phyloP scores from a whole-genome alignment of 441 rosid genomes.

The Corymbia citriodora region DNA sequence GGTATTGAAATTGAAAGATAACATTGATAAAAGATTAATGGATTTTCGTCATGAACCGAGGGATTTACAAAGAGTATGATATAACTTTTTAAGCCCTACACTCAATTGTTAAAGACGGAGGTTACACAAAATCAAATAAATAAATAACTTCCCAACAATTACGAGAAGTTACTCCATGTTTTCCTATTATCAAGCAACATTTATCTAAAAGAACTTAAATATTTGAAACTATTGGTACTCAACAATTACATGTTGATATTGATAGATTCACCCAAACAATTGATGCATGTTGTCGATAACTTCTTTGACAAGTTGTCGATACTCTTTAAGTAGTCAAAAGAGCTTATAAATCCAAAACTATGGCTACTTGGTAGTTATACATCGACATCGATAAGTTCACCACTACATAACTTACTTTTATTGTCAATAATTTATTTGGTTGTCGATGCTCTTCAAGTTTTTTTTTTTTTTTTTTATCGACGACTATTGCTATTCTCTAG shows the following conservation, averaged over 20 bases:
- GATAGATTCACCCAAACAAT: background rate
- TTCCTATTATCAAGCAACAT: background rate
- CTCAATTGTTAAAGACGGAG: background rate
- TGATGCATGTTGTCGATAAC: background rate
- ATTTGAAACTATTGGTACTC: background rate
- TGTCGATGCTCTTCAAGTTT: background rate
- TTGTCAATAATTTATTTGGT: background rate
- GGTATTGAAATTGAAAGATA: background rate
- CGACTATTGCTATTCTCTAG: background rate
- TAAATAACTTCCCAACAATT: background rate
- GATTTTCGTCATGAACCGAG: background rate
- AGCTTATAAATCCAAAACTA: background rate
- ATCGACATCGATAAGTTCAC: background rate
- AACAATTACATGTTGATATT: accelerated
- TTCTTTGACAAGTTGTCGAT: accelerated
- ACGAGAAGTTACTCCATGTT: accelerated
- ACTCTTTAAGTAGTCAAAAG: background rate
- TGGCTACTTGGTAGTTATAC: no score
- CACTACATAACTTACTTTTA: background rate
- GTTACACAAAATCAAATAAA: background rate
- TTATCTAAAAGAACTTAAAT: background rate
- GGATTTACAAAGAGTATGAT: background rate
- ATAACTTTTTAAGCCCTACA: background rate
- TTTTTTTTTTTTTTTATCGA: background rate
- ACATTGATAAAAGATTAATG: background rate